These are phyloP conservation scores for Carex littledalei DNA, from an alignment of 176 grass and related monocot genomes.

Conservation along the genomic window DNA sequence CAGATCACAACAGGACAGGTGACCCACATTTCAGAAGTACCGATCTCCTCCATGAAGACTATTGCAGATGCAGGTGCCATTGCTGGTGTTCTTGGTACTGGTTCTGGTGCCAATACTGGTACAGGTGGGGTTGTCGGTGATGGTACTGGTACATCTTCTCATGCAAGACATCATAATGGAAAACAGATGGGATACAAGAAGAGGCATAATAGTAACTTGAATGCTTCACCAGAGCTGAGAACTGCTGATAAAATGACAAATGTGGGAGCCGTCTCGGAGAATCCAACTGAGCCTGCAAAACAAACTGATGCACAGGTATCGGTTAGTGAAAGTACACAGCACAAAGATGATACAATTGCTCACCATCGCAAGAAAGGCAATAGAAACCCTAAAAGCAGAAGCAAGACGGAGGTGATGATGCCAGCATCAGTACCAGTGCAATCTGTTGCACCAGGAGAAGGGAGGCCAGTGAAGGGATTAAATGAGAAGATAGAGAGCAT, in stretches of 20 bases:
- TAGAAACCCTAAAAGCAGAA: slow-evolving; percentile 63
- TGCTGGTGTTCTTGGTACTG: neutral
- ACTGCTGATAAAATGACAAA: slow-evolving; percentile 35
- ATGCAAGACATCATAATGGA: slow-evolving; percentile 13
- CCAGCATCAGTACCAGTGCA: neutral
- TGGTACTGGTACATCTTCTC: slow-evolving; percentile 14
- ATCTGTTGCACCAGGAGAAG: slow-evolving; percentile 3
- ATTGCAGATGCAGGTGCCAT: neutral
- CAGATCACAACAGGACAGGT: slow-evolving; percentile 16
- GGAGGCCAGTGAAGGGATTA: slow-evolving; percentile 18
- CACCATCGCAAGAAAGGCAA: slow-evolving; percentile 67
- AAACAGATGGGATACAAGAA: slow-evolving; percentile 57
- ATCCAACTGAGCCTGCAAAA: neutral
- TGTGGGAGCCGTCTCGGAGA: slow-evolving; percentile 24
- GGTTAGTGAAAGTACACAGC: slow-evolving; percentile 16
- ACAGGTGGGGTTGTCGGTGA: neutral
- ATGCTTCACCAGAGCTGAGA: slow-evolving; percentile 33
- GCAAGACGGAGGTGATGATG: slow-evolving; percentile 47
- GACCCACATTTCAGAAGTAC: slow-evolving; percentile 16
- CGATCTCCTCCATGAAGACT: neutral
- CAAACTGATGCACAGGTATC: slow-evolving; percentile 8
- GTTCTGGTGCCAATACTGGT: neutral
- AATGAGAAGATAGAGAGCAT: slow-evolving; percentile 21
- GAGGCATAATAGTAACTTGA: slow-evolving; percentile 37
- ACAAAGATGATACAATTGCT: slow-evolving; percentile 33